Percentiles rank a stretch among this genome's conserved stretches.
These are phyloP conservation scores for Penicillium verrucosum DNA, from an alignment of 2,329 filamentous ascomycete genomes.

Conservation along the genomic window DNA sequence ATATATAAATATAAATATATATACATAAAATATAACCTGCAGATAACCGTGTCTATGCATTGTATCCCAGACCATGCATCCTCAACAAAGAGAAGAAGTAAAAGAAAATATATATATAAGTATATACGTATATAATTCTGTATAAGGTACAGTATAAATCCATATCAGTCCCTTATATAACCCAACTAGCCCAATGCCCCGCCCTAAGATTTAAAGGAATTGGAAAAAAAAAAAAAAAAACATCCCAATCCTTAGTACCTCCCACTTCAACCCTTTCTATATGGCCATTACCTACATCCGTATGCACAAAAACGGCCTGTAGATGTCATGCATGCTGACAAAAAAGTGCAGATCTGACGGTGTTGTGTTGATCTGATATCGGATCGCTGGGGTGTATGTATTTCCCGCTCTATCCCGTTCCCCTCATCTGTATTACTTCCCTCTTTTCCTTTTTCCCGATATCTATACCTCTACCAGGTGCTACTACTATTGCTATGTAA, in stretches of 20 bases:
- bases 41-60: not conserved
- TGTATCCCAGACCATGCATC: conserved; percentile 1
- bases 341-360: not conserved
- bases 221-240: not conserved
- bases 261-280: not conserved
- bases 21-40: not conserved
- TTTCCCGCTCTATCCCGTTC: conserved; percentile 3
- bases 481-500: conserved; percentile 3
- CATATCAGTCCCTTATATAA: not conserved
- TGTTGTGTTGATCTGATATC: conserved; percentile 3
- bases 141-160: not conserved
- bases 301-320: conserved; percentile 2
- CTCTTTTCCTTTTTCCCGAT: not conserved
- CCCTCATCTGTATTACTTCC: not conserved
- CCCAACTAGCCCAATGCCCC: conserved; percentile 10
- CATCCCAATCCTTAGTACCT: not conserved
- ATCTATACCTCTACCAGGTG: not conserved
- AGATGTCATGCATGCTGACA: conserved; percentile 24
- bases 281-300: not conserved
- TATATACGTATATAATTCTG: not conserved
- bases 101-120: not conserved
- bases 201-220: not conserved
- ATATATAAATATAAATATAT: too few relatives aligned
- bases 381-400: conserved; percentile 1
- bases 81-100: not conserved